Evolutionary conservation across 169 alveolate genomes (phyloP).

Genomic region (Theileria annulata): DNA sequence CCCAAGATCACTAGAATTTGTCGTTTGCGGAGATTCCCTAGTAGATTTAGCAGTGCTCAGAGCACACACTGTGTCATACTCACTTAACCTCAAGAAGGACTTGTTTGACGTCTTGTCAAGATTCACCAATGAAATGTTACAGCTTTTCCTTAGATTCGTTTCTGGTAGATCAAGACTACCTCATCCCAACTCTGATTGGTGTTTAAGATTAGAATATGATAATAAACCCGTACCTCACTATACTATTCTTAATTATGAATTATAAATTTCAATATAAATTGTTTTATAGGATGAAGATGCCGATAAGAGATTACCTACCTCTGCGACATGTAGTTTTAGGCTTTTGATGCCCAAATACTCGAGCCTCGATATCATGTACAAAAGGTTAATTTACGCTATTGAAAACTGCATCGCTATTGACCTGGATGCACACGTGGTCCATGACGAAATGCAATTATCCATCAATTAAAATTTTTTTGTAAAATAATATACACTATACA

Average conservation of each 20-base stretch:
- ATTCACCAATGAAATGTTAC: slow-evolving; percentile 84
- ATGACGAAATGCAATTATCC: slow-evolving; percentile 53
- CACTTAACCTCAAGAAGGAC: slow-evolving; percentile 76
- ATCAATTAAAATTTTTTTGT: slow-evolving; percentile 9
- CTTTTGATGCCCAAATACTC: slow-evolving; percentile 85
- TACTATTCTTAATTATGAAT: neutral
- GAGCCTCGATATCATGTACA: slow-evolving; percentile 76
- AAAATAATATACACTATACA: neutral
- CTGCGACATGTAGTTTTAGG: slow-evolving; percentile 90
- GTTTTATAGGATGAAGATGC: slow-evolving; percentile 24
- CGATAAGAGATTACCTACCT: slow-evolving; percentile 87
- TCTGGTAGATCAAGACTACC: slow-evolving; percentile 90
- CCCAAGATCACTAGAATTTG: slow-evolving; percentile 77
- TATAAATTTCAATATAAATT: neutral
- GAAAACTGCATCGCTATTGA: slow-evolving; percentile 88
- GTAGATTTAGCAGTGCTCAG: slow-evolving; percentile 81
- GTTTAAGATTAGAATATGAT: slow-evolving; percentile 83
- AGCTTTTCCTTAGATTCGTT: slow-evolving; percentile 86
- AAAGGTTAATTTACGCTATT: slow-evolving; percentile 86
- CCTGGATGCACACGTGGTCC: slow-evolving; percentile 81
- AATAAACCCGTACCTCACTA: slow-evolving; percentile 14
- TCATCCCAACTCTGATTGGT: slow-evolving; percentile 84
- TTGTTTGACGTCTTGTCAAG: slow-evolving; percentile 83
- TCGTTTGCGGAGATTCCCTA: slow-evolving; percentile 88
- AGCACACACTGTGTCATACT: slow-evolving; percentile 84